Evolutionary conservation across 495 filamentous ascomycete genomes (phyloP).

Genomic region (Tetracladium setigerum): DNA sequence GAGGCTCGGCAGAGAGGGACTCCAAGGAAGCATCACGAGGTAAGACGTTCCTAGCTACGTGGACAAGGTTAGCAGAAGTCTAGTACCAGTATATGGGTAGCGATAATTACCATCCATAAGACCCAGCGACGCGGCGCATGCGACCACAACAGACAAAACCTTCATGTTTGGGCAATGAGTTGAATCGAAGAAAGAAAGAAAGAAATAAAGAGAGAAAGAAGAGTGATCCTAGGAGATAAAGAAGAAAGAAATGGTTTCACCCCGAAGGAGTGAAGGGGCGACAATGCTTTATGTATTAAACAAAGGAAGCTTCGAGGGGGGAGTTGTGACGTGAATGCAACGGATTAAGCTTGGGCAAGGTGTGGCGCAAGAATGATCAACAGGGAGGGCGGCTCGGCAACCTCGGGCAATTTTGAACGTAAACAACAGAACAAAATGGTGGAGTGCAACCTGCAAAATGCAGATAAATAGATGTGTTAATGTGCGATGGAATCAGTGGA

Average conservation of each 20-base stretch:
- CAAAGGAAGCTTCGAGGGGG: no score
- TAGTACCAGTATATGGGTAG: not conserved
- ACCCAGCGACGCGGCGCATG: not conserved
- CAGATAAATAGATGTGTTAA: no score
- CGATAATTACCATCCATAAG: conserved; percentile 3
- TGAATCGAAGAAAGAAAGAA: not conserved
- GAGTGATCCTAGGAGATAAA: not conserved
- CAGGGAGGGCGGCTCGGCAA: no score
- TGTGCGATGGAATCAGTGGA: no score
- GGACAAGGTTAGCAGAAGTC: not conserved
- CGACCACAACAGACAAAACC: not conserved
- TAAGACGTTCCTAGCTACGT: conserved; percentile 9
- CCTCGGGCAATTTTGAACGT: no score
- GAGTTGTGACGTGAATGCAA: no score
- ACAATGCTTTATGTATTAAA: no score
- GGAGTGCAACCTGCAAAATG: no score
- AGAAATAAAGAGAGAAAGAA: not conserved
- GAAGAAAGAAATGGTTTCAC: not conserved
- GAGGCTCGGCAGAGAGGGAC: conserved; percentile 7
- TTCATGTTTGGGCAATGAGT: not conserved
- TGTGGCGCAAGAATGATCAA: no score
- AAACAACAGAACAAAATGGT: no score
- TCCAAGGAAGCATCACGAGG: conserved; percentile 15
- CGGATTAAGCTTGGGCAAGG: no score
- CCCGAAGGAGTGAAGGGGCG: no score